Conservation (phyloP, 331 rosid species). For the Erythrophleum ivorense region DNA sequence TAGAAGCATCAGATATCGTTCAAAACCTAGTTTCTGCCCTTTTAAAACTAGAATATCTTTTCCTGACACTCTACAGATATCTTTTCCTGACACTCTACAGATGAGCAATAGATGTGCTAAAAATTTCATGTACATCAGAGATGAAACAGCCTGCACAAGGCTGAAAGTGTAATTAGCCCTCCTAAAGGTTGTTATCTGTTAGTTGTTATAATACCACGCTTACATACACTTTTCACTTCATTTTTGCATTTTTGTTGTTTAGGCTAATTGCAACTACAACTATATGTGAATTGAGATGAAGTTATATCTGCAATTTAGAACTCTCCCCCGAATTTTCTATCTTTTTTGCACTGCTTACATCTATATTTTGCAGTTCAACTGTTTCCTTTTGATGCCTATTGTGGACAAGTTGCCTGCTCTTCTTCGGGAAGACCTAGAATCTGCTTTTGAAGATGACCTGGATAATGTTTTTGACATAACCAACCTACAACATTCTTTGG, state of each 20-base stretch:
- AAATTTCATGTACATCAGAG: constrained; percentile 7
- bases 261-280: constrained; percentile 15
- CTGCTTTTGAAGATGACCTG: constrained; percentile 85
- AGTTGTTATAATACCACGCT: not conserved
- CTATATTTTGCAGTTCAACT: constrained; percentile 79
- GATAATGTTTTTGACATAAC: constrained; percentile 89
- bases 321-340: not conserved
- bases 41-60: not conserved
- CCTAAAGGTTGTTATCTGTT: not conserved
- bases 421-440: constrained; percentile 88
- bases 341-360: constrained; percentile 27
- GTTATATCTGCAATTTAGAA: constrained; percentile 27
- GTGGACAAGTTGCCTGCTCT: constrained; percentile 97
- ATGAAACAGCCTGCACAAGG: constrained; percentile 16
- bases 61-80: not conserved
- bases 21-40: not conserved
- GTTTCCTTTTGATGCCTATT: constrained; percentile 97
- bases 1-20: not conserved
- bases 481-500: constrained; percentile 66
- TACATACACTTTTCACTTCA: constrained; percentile 3
- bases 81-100: not conserved
- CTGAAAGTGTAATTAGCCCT: constrained; percentile 9
- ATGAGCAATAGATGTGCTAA: constrained; percentile 12
- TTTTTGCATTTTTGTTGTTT: constrained; percentile 23
- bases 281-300: not conserved